Evolutionary conservation across 106 monocot species (phyloP).

Genomic region (Alisma plantagoaquatica): DNA sequence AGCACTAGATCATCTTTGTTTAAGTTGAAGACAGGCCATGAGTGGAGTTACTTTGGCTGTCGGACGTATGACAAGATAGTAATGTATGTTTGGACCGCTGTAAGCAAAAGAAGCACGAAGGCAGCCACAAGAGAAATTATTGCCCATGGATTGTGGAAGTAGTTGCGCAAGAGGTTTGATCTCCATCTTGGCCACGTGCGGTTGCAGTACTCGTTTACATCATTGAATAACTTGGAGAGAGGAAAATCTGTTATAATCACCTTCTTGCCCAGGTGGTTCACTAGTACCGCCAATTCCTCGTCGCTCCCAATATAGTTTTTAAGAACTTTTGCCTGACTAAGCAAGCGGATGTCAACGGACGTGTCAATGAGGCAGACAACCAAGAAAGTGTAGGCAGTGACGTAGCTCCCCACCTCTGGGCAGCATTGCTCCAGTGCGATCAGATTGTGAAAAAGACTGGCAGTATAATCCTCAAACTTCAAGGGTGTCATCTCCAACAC

Average conservation of each 20-base stretch:
- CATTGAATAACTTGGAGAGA: constrained; percentile 18
- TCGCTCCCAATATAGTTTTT: constrained; percentile 35
- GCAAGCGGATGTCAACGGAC: constrained; percentile 26
- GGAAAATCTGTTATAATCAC: constrained; percentile 28
- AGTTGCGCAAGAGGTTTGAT: constrained; percentile 34
- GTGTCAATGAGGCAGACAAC: constrained; percentile 58
- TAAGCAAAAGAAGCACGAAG: constrained; percentile 31
- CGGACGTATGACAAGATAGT: too few relatives aligned
- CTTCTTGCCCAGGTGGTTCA: constrained; percentile 38
- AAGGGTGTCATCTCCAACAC: constrained; percentile 40
- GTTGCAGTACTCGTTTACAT: constrained; percentile 34
- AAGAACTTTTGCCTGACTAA: constrained; percentile 27
- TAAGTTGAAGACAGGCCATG: too few relatives aligned
- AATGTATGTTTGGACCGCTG: constrained; percentile 33
- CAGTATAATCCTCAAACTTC: constrained; percentile 48
- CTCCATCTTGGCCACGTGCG: too few relatives aligned
- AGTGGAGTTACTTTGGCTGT: too few relatives aligned
- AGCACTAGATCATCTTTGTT: too few relatives aligned
- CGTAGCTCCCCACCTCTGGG: constrained; percentile 25
- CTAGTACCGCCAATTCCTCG: constrained; percentile 25
- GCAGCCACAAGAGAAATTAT: constrained; percentile 44
- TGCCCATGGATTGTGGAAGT: constrained; percentile 53
- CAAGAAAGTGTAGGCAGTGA: constrained; percentile 56
- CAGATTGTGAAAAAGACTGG: constrained; percentile 52
- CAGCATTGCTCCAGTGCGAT: constrained; percentile 76